These are phyloP conservation scores for Pleurotus giganteus DNA, from an alignment of 768 basidiomycete genomes.

Conservation along the genomic window DNA sequence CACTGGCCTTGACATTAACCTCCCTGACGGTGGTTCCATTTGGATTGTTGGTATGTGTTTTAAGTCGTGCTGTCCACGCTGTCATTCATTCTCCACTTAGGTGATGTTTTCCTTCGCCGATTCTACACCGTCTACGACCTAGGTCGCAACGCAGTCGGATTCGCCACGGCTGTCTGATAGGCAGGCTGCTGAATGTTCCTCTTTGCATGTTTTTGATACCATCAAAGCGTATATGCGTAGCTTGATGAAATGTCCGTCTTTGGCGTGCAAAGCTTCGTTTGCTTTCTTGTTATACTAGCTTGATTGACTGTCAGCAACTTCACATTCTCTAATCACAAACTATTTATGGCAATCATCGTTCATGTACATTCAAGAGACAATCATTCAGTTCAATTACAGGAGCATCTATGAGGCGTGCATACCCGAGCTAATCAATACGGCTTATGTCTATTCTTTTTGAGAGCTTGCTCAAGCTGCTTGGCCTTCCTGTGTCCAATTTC, in stretches of 20 bases:
- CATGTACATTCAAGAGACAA: background rate
- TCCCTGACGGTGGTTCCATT: constrained; percentile 65
- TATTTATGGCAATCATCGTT: too few species aligned
- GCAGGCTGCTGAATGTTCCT: too few species aligned
- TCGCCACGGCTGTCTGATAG: constrained; percentile 47
- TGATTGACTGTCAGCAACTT: too few species aligned
- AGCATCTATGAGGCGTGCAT: background rate
- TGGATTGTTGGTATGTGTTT: constrained; percentile 80
- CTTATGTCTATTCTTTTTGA: constrained; percentile 88
- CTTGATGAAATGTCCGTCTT: too few species aligned
- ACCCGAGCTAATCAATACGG: constrained; percentile 56
- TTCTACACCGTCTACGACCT: constrained; percentile 92
- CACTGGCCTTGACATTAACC: constrained; percentile 86
- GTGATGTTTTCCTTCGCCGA: constrained; percentile 89
- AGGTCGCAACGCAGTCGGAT: constrained; percentile 77
- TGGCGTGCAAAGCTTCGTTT: too few species aligned
- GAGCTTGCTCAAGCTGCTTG: constrained; percentile 81
- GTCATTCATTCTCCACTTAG: constrained; percentile 27
- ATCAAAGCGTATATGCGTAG: too few species aligned
- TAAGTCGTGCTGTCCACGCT: constrained; percentile 7
- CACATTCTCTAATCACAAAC: too few species aligned
- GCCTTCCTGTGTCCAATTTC: constrained; percentile 94
- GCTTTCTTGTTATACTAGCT: too few species aligned
- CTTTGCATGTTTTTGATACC: too few species aligned
- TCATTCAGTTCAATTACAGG: background rate